Evolutionary conservation across 2,329 filamentous ascomycete species (phyloP), one percentile per base, ranked within the genome.

Genomic region (Stagonosporopsis cucurbitacearum): DNA sequence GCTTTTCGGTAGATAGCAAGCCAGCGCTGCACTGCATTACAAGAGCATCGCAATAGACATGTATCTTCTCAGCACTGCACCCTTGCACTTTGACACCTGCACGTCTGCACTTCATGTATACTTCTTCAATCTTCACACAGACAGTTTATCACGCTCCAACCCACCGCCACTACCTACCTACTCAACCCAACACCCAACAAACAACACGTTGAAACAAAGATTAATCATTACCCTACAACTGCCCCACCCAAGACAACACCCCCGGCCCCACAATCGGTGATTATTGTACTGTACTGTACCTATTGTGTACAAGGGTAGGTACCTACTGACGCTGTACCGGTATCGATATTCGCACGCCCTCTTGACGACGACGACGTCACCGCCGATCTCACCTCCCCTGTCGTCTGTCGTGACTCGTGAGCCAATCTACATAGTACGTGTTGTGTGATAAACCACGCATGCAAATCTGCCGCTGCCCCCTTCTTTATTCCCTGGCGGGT

Each of bases 1-100:
- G 30, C 47, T 32, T 32, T 56, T 56, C 47, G 53, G 25, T 56
- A 56, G 53, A 51, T 42, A 48, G 53, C 25, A 46, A 56, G 53
- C 47, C 37, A 39, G 47, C 25, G 37, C 37, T 43, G 48, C 46
- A 43, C 43, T 32, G 30, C 47, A 37, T 40, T 42, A 36, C 41
- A 51, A 36, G 46, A 41, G 36, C 42, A 56, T 47, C 36, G 48
- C 53, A 51, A 56, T 56, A 56, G 53, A 56, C 43, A 19, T 33
- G 47, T 36, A 48, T 39, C 47, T 48, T 51, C 48, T 55, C 46
- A 23, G 3, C 19, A 33, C 42, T 23, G 5, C n/a, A 25, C 15
- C 15, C 7, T 9, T 12, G 12, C 20, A 17, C 15, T 6, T 15
- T n/a, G 3, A 7, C 15, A 33, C 35, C 7, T 7, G n/a, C 35